phyloP scores from a whole-genome alignment of 2,329 filamentous ascomycete species.

The Aspergillus melleus region DNA sequence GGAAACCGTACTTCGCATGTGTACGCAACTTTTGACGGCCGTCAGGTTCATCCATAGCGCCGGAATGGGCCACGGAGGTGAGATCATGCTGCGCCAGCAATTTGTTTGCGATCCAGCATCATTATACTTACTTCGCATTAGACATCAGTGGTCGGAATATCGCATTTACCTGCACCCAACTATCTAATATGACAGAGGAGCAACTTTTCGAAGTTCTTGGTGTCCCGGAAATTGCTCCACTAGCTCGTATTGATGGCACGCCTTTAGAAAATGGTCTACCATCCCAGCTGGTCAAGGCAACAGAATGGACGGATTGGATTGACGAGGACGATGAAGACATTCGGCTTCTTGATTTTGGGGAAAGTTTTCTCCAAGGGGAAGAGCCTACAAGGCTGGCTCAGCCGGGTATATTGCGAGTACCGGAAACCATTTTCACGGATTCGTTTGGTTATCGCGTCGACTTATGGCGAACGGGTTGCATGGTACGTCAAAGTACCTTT shows the following conservation, averaged over 20 bases:
- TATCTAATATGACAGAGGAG: constrained; percentile 17
- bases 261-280: constrained; percentile 24
- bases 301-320: constrained; percentile 25
- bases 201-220: constrained; percentile 22
- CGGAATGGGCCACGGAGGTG: constrained; percentile 34
- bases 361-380: constrained; percentile 21
- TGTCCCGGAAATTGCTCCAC: constrained; percentile 17
- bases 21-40: constrained; percentile 28
- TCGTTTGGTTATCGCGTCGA: constrained; percentile 33
- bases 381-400: constrained; percentile 23
- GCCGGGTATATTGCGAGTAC: constrained; percentile 27
- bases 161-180: constrained; percentile 21
- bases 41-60: constrained; percentile 28
- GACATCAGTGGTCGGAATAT: constrained; percentile 32
- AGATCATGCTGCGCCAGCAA: constrained; percentile 4
- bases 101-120: neutral
- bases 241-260: constrained; percentile 21
- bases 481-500: constrained; percentile 12
- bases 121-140: constrained; percentile 14
- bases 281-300: constrained; percentile 24
- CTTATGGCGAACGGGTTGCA: constrained; percentile 30
- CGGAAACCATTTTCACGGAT: constrained; percentile 33
- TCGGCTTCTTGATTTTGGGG: constrained; percentile 25
- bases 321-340: constrained; percentile 29
- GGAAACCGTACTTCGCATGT: constrained; percentile 27